Conservation (phyloP, 257 asterid species). For the Solanum chilense region DNA sequence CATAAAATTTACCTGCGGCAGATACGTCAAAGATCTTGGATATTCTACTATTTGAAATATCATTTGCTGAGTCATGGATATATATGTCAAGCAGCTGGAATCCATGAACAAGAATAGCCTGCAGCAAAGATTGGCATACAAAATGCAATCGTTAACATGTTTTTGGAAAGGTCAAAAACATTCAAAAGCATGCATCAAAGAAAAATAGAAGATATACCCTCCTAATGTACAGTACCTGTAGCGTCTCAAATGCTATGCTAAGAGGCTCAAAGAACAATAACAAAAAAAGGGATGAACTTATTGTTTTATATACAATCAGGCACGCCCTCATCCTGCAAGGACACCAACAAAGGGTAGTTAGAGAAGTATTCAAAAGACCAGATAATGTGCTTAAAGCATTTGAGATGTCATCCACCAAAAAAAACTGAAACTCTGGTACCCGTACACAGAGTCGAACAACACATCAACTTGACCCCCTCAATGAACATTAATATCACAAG, state of each 20-base stretch:
- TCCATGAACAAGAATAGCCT: conserved; percentile 95
- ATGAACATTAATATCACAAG: neutral
- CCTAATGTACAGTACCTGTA: conserved; percentile 48
- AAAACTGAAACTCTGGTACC: neutral
- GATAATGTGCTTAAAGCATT: neutral
- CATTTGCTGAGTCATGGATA: conserved; percentile 67
- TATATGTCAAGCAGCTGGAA: conserved; percentile 90
- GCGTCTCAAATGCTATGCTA: conserved; percentile 90
- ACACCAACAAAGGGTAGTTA: conserved; percentile 1
- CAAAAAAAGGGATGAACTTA: conserved; percentile 44
- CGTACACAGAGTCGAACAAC: neutral
- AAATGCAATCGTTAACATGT: neutral
- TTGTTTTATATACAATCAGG: conserved; percentile 33
- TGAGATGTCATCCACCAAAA: neutral
- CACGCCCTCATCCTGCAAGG: conserved; percentile 59
- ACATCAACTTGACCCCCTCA: neutral
- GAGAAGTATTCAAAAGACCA: neutral
- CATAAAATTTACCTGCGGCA: conserved; percentile 45
- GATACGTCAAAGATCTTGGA: conserved; percentile 62
- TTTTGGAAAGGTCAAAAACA: neutral
- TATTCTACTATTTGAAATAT: conserved; percentile 43
- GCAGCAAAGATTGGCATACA: conserved; percentile 9
- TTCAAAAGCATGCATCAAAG: neutral
- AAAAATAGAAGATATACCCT: neutral
- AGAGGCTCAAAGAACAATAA: conserved; percentile 88